Percentiles rank a stretch among this genome's conserved stretches.
phyloP scores from a whole-genome alignment of 2,329 filamentous ascomycete species.

The Diaporthe sp. region DNA sequence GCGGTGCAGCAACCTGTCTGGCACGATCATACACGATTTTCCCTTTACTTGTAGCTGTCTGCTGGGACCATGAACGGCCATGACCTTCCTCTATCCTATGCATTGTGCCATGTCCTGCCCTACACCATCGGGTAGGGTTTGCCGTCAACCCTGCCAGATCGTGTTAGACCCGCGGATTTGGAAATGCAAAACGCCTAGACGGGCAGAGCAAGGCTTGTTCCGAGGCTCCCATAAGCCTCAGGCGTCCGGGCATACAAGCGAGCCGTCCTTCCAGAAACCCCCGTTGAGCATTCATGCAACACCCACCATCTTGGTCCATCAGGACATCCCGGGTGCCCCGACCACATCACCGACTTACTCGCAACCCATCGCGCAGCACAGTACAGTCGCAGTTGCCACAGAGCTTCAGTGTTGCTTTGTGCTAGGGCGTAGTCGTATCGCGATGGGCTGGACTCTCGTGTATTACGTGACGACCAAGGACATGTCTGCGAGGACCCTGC shows the following conservation, averaged over 20 bases:
- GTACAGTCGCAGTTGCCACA: slow-evolving; percentile 1
- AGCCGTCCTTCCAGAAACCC: background rate
- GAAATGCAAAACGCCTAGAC: slow-evolving; percentile 21
- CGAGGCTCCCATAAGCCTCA: slow-evolving; percentile 7
- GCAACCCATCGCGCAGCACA: background rate
- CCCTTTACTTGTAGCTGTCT: background rate
- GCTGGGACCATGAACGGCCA: background rate
- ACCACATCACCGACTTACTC: background rate
- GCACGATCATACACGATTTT: background rate
- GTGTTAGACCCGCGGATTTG: slow-evolving; percentile 3
- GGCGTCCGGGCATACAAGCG: background rate
- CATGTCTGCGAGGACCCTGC: background rate
- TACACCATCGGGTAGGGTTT: background rate
- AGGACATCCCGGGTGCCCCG: background rate
- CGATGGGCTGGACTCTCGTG: background rate
- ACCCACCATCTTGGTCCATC: slow-evolving; percentile 9
- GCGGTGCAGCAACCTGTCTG: background rate
- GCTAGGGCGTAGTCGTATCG: background rate
- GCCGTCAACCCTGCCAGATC: background rate
- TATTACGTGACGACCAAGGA: background rate
- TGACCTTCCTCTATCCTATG: background rate
- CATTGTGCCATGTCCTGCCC: background rate
- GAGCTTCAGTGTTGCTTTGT: slow-evolving; percentile 15
- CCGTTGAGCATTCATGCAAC: slow-evolving; percentile 11
- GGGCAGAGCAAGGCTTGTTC: slow-evolving; percentile 9